Conservation (phyloP, 2,329 filamentous ascomycete species). For the Dothistroma septosporum region DNA sequence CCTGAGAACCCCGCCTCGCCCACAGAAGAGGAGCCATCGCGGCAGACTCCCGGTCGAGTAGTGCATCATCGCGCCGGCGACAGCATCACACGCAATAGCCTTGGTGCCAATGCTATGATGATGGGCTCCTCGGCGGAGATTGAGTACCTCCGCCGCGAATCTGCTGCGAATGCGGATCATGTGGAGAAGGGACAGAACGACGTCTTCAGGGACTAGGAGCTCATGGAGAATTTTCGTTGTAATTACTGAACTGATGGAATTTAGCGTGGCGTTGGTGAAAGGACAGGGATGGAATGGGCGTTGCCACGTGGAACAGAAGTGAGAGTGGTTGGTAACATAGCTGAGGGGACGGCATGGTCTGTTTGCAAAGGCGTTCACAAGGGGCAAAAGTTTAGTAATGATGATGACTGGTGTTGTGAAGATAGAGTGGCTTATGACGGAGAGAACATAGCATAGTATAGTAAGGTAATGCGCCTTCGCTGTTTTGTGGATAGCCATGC, state of each 20-base stretch:
- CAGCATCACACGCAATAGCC: conserved; percentile 30
- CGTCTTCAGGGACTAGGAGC: conserved; percentile 3
- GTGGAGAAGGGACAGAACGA: background rate
- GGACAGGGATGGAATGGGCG: background rate
- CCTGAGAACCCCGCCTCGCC: conserved; percentile 9
- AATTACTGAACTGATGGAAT: background rate
- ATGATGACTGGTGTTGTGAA: background rate
- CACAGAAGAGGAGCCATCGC: background rate
- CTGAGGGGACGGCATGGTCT: background rate
- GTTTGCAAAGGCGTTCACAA: background rate
- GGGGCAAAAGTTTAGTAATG: background rate
- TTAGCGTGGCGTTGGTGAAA: conserved; percentile 2
- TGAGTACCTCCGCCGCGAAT: conserved; percentile 1
- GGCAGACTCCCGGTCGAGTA: conserved; percentile 13
- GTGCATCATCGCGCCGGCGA: conserved; percentile 29
- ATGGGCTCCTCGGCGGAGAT: conserved; percentile 18
- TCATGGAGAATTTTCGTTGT: background rate
- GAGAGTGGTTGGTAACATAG: background rate
- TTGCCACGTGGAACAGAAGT: background rate
- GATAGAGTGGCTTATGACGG: background rate
- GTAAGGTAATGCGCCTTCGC: background rate
- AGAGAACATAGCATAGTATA: background rate
- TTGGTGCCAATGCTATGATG: conserved; percentile 28
- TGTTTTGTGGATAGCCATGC: background rate
- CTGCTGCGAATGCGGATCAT: background rate